Evolutionary conservation across 345 rosid species (phyloP).

Genomic region (Corymbia maculata): DNA sequence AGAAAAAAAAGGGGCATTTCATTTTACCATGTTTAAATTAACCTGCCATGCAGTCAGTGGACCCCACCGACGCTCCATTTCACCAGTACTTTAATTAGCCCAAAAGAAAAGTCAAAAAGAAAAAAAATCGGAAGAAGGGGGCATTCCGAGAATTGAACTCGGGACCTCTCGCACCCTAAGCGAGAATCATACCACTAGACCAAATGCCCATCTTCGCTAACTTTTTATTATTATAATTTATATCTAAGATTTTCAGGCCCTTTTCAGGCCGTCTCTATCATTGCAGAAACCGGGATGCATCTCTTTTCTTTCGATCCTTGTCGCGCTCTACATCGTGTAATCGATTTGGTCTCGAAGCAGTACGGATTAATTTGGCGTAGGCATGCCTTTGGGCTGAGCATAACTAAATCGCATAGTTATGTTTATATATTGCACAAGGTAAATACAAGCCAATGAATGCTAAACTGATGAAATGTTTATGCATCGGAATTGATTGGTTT

Average conservation of each 20-base stretch:
- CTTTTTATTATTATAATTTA: fast-evolving
- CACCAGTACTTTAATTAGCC: not conserved
- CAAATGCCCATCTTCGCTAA: constrained; percentile 41
- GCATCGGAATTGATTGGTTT: not conserved
- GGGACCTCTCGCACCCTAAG: constrained; percentile 87
- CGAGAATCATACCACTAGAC: constrained; percentile 92
- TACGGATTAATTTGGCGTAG: not conserved
- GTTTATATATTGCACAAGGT: not conserved
- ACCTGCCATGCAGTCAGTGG: not conserved
- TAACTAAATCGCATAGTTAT: not conserved
- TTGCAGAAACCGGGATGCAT: not conserved
- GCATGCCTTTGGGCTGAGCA: not conserved
- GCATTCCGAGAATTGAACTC: constrained; percentile 79
- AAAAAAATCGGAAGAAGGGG: not conserved
- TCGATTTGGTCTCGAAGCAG: not conserved
- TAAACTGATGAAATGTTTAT: not conserved
- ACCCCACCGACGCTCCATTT: not conserved
- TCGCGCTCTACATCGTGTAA: not conserved
- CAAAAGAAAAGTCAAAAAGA: not conserved
- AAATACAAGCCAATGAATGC: not conserved
- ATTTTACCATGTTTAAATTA: not conserved
- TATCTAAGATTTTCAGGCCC: not conserved
- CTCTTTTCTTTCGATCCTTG: not conserved
- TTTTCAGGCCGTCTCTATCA: not conserved
- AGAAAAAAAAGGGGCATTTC: too few relatives aligned